Percentiles rank a stretch among this genome's conserved stretches.
These are phyloP conservation scores for Herpomyces periplanetae DNA, from an alignment of 2,329 filamentous ascomycete species.

Conservation along the genomic window DNA sequence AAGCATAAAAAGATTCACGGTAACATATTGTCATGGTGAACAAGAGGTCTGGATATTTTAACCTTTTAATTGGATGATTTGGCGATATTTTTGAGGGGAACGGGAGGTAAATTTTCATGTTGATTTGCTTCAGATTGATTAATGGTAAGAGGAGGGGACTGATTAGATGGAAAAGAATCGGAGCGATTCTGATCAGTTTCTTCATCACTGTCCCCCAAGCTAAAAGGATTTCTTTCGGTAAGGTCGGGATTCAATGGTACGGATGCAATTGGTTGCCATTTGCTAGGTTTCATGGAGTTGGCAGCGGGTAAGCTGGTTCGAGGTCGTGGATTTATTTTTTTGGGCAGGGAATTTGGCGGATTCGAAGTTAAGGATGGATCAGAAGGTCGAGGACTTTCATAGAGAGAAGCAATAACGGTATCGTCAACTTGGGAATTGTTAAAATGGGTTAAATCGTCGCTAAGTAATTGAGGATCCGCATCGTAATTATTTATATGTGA, in stretches of 20 bases:
- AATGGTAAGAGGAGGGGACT: too few species aligned
- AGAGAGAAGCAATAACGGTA: slow-evolving; percentile 15
- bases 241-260: slow-evolving; percentile 48
- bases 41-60: too few species aligned
- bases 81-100: too few species aligned
- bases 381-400: slow-evolving; percentile 18
- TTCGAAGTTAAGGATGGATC: slow-evolving; percentile 6
- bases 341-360: slow-evolving; percentile 1
- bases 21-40: too few species aligned
- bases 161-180: too few species aligned
- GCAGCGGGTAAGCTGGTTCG: slow-evolving; percentile 2
- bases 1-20: too few species aligned
- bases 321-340: slow-evolving; percentile 2
- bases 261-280: slow-evolving; percentile 75
- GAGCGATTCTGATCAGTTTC: too few species aligned
- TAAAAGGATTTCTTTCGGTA: slow-evolving; percentile 47
- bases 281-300: slow-evolving; percentile 23
- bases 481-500: slow-evolving; percentile 74
- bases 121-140: too few species aligned
- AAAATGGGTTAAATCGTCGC: slow-evolving; percentile 41
- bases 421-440: slow-evolving; percentile 19
- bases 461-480: slow-evolving; percentile 56
- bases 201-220: slow-evolving; percentile 71
- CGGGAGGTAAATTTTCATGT: too few species aligned
- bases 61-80: too few species aligned